Evolutionary conservation across 129 eudicot genomes (phyloP).

Genomic region (Heracleum sosnowskyi): DNA sequence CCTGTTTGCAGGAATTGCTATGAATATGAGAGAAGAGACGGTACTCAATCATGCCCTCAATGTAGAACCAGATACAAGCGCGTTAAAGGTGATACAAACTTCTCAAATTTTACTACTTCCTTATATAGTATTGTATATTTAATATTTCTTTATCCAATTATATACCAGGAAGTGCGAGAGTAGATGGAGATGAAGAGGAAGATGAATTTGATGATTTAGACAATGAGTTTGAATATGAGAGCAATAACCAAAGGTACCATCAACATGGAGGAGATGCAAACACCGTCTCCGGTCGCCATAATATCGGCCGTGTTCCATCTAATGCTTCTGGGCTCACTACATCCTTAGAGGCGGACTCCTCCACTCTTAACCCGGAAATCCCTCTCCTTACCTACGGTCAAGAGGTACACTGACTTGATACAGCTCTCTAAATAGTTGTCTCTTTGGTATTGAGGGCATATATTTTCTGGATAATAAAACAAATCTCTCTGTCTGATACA

Average conservation of each 20-base stretch:
- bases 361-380: constrained; percentile 48
- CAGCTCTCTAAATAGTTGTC: not conserved
- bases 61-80: constrained; percentile 31
- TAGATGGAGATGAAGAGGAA: constrained; percentile 9
- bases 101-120: not conserved
- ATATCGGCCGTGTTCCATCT: constrained; percentile 1
- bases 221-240: constrained; percentile 10
- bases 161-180: constrained; percentile 8
- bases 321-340: constrained; percentile 1
- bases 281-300: not conserved
- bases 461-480: not conserved
- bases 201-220: constrained; percentile 11
- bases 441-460: not conserved
- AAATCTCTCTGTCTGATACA: constrained; percentile 10
- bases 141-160: not conserved
- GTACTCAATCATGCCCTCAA: constrained; percentile 30
- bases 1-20: constrained; percentile 29
- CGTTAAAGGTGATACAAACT: constrained; percentile 4
- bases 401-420: constrained; percentile 42
- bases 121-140: not conserved
- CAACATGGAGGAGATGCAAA: constrained; percentile 1
- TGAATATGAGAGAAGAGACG: constrained; percentile 29
- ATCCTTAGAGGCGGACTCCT: constrained; percentile 3
- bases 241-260: not conserved
- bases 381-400: constrained; percentile 91